A percentile compares a stretch with the other conserved stretches of the same genome.
phyloP scores from a whole-genome alignment of 768 basidiomycete genomes.

The Amylocystis lapponica region DNA sequence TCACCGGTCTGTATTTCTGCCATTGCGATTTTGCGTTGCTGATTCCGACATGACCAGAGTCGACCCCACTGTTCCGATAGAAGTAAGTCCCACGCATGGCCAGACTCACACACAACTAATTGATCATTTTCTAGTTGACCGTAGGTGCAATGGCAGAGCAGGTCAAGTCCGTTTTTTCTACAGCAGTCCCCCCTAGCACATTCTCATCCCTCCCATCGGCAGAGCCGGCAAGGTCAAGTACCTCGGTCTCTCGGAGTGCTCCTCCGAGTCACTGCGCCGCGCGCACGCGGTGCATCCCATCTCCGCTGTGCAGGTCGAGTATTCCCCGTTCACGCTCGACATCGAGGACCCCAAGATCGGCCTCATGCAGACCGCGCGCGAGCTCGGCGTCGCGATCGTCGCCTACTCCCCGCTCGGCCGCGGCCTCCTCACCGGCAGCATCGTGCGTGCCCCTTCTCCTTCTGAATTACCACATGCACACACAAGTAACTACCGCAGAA shows the following conservation, averaged over 20 bases:
- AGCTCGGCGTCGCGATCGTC: constrained; percentile 41
- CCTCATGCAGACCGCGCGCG: constrained; percentile 34
- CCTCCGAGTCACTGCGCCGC: constrained; percentile 14
- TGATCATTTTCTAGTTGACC: constrained; percentile 7
- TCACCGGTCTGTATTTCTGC: constrained; percentile 23
- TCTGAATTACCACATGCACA: neutral
- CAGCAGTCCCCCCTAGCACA: neutral
- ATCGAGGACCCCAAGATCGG: constrained; percentile 36
- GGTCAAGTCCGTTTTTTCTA: constrained; percentile 14
- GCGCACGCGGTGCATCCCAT: constrained; percentile 38
- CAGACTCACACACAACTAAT: too few relatives aligned
- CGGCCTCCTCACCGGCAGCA: constrained; percentile 22
- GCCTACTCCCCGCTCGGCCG: constrained; percentile 36
- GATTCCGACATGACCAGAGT: constrained; percentile 19
- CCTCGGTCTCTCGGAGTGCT: constrained; percentile 26
- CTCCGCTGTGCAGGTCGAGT: constrained; percentile 39
- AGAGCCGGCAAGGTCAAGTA: constrained; percentile 24
- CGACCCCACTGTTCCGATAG: constrained; percentile 21
- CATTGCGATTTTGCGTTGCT: neutral
- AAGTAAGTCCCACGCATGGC: too few relatives aligned
- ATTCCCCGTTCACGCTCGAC: constrained; percentile 38
- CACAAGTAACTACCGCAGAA: constrained; percentile 9
- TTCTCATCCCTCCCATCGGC: neutral
- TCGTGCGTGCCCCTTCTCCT: constrained; percentile 13
- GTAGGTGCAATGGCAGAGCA: constrained; percentile 23